Percentiles rank a stretch among this genome's conserved stretches.
phyloP scores from a whole-genome alignment of 2,329 filamentous ascomycete genomes.

The Colletotrichum musae region DNA sequence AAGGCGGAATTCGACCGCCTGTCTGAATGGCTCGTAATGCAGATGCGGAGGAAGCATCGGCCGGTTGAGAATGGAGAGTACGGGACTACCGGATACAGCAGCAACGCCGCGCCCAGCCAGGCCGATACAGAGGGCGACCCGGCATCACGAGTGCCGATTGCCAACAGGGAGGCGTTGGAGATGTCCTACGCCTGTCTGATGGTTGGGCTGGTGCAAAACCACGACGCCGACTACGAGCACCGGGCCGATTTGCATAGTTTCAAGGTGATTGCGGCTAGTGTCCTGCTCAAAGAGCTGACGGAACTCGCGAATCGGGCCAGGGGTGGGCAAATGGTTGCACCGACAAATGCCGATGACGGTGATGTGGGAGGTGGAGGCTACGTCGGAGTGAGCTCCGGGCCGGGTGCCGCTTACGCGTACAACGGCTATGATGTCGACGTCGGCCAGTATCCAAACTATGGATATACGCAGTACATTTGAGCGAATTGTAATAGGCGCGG shows the following conservation, averaged over 20 bases:
- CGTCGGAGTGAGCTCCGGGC: slow-evolving; percentile 27
- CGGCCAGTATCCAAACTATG: slow-evolving; percentile 36
- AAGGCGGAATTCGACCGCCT: slow-evolving; percentile 66
- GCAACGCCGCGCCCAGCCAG: neutral
- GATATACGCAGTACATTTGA: slow-evolving; percentile 25
- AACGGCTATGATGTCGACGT: slow-evolving; percentile 35
- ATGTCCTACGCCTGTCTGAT: slow-evolving; percentile 54
- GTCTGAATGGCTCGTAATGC: slow-evolving; percentile 56
- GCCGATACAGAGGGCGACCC: slow-evolving; percentile 19
- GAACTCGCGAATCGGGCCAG: slow-evolving; percentile 28
- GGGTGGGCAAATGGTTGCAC: slow-evolving; percentile 1
- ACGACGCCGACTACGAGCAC: slow-evolving; percentile 35
- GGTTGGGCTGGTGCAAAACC: slow-evolving; percentile 42
- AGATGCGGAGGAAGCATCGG: slow-evolving; percentile 48
- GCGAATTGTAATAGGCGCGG: neutral
- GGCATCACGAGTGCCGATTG: neutral
- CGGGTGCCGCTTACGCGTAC: slow-evolving; percentile 18
- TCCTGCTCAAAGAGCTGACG: slow-evolving; percentile 50
- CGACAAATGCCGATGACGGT: neutral
- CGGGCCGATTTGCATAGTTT: slow-evolving; percentile 50
- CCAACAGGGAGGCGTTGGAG: slow-evolving; percentile 48
- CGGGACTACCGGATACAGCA: slow-evolving; percentile 43
- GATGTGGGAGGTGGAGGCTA: slow-evolving; percentile 14
- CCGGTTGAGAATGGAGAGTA: neutral
- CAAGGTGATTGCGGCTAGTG: slow-evolving; percentile 54